These are phyloP conservation scores for Xylariaceae sp. DNA, from an alignment of 2,329 filamentous ascomycete genomes.

Conservation along the genomic window DNA sequence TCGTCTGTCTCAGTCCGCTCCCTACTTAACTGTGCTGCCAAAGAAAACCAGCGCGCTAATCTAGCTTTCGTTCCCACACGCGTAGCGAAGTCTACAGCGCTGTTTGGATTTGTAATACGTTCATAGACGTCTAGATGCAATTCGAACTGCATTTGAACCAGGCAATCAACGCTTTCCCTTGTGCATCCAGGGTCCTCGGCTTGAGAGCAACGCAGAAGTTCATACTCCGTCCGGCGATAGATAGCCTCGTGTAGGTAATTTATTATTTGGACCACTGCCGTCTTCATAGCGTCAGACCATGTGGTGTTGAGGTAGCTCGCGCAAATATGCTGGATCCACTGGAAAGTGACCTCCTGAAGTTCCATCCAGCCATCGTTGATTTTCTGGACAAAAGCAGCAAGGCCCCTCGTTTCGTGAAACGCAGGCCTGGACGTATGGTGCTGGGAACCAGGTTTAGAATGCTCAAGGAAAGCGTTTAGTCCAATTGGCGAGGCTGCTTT, in stretches of 20 bases:
- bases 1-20: conserved; percentile 44
- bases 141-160: conserved; percentile 67
- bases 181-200: conserved; percentile 23
- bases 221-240: conserved; percentile 53
- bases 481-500: conserved; percentile 59
- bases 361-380: conserved; percentile 60
- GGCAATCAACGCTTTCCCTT: conserved; percentile 47
- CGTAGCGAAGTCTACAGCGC: conserved; percentile 56
- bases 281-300: conserved; percentile 66
- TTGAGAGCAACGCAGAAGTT: conserved; percentile 44
- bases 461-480: conserved; percentile 68
- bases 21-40: conserved; percentile 55
- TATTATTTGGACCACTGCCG: conserved; percentile 62
- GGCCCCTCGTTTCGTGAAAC: conserved; percentile 60
- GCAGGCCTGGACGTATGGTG: conserved; percentile 53
- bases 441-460: conserved; percentile 63
- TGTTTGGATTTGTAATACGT: conserved; percentile 63
- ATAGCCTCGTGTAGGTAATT: conserved; percentile 60
- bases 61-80: conserved; percentile 57
- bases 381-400: conserved; percentile 58
- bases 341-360: conserved; percentile 63
- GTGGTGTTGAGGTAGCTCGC: conserved; percentile 59
- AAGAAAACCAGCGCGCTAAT: conserved; percentile 58
- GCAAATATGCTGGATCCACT: conserved; percentile 61
- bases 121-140: conserved; percentile 68